Base-by-base conservation (phyloP, 1,284 basidiomycete species). In the Serendipita sp. region DNA sequence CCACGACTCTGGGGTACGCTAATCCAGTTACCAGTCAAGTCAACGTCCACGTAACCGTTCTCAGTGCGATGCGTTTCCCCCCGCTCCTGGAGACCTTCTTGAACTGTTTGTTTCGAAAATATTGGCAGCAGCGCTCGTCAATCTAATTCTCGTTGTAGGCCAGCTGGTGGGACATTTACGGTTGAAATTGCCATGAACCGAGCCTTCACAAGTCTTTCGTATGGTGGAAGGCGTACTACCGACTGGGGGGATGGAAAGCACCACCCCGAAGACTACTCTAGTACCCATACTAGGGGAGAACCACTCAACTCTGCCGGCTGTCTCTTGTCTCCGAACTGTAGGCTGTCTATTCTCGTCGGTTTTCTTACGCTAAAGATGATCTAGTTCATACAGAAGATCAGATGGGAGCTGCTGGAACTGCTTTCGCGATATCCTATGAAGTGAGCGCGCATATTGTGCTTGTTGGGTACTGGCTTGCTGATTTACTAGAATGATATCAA, bases 131-230 rank as follows among this genome's bases (percentile, higher is more conserved):
- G 5, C 12, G 6, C 1, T 62, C 13, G 30, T 22, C 34, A 10
- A 41, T 60, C 41, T 34, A 1, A 38, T 26, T 15, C 17, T 44
- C 6, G 30, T 60, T 1, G 10, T 32, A 64, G 63, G 4, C 63
- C 63, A 13, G 63, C 63, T 13, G 61, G 61, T 38, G 63, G 63
- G 15, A 35, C 42, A 10, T 64, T 64, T 47, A 62, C 44, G 29
- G 63, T 62, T 4, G 63, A 64, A 41, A 3, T 64, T 5, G 42
- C 63, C 3, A 32, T n/a, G 0, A 64, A 64, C 49, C 60, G 61
- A 34, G 63, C 17, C 8, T 29, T 44, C 3, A 64, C 63, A 4
- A 62, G 38, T 41, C 61, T 64, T 8, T 64, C 63, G 10, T 64
- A 60, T 41, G 45, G 38, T 43, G 63, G 63, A 6, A n/a, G 50